Base-by-base conservation (phyloP, 1,139 yeast species). In the Candida neerlandica region DNA sequence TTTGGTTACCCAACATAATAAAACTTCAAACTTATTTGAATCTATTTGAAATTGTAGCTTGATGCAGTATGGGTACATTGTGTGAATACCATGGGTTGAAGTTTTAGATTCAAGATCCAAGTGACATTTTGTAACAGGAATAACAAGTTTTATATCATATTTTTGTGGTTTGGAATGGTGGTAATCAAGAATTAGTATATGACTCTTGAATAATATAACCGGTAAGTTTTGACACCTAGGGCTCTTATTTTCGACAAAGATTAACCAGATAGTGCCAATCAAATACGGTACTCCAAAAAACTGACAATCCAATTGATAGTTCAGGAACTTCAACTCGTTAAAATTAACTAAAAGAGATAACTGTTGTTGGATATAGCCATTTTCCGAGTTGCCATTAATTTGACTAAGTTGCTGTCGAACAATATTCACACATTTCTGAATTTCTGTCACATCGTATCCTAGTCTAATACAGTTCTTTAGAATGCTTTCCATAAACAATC, bases 161-260 rank as follows among this genome's bases (percentile, higher is more conserved):
- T 58, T 50, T 39, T 30, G 30, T 18, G 34, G 30, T 5, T 34
- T 30, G 18, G 30, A 14, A 34, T 40, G 18, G 30, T 27, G 34
- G 18, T 64, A 35, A 10, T 64, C 60, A 39, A 58, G 52, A 12
- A 71, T 48, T 0, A 82, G 53, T 12, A 83, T 58, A 58, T 80
- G 84, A 10, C 82, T 74, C 54, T 82, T 81, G 64, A 78, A 83
- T 27, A 82, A 57, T 41, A 81, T 60, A 0, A 73, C 69, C 1
- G 80, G 82, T 47, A 69, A 60, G 14, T 65, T 62, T 5, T 39
- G 53, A 45, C 49, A 64, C 41, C 41, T 53, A 37, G 34, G 54
- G 40, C 11, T 59, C 51, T 49, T 59, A 1, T 48, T 47, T 23
- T 65, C 73, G 4, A 71, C 52, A 80, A 81, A 82, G 0, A 72